phyloP scores from a whole-genome alignment of 2,329 filamentous ascomycete genomes.

The Tolypocladium amazonense region DNA sequence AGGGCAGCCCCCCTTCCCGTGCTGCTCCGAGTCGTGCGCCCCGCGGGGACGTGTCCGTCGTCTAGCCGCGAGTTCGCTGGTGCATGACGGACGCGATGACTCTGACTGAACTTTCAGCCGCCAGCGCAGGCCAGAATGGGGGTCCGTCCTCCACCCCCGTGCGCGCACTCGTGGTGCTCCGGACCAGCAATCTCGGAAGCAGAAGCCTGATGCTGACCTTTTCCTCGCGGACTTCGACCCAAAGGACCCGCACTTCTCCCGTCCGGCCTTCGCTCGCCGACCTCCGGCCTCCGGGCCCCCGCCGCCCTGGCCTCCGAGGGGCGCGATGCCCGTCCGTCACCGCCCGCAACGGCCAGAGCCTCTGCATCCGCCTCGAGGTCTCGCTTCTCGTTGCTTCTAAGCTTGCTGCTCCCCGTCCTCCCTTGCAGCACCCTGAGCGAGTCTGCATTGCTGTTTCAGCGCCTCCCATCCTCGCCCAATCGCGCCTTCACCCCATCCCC shows the following conservation, averaged over 20 bases:
- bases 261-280: background rate
- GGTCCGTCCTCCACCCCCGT: background rate
- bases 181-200: background rate
- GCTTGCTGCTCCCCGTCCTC: background rate
- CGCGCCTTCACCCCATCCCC: background rate
- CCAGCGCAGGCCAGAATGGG: background rate
- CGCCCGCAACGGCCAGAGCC: background rate
- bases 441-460: background rate
- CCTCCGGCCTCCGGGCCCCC: background rate
- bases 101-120: background rate
- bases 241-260: background rate
- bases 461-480: background rate
- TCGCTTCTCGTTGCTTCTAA: background rate
- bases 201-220: background rate
- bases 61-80: background rate
- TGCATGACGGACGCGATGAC: background rate
- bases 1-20: background rate
- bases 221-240: background rate
- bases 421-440: background rate
- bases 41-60: background rate
- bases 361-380: background rate
- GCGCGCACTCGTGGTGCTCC: background rate
- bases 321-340: background rate
- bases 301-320: background rate
- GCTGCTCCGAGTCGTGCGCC: background rate